Percentiles rank a stretch among this genome's conserved stretches.
These are phyloP conservation scores for Parsonsia alboflavescens DNA, from an alignment of 257 asterid species.

Conservation along the genomic window DNA sequence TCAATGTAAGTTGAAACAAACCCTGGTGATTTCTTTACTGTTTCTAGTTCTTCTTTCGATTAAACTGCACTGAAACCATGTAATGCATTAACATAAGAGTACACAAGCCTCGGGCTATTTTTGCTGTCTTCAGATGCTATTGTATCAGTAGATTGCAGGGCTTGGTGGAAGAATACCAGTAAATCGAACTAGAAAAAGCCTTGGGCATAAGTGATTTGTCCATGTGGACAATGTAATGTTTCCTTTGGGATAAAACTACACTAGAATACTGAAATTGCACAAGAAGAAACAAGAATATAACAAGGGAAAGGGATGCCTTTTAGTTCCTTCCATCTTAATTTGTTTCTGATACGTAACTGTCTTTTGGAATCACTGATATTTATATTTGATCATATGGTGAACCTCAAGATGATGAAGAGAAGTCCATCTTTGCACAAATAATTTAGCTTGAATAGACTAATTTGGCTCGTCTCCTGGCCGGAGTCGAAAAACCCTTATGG, in stretches of 20 bases:
- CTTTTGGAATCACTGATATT: not conserved
- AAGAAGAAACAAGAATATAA: not conserved
- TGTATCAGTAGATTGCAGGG: constrained; percentile 14
- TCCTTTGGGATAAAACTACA: not conserved
- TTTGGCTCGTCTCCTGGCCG: too few relatives aligned
- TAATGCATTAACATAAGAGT: constrained; percentile 37
- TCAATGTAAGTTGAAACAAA: constrained; percentile 35
- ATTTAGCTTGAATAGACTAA: too few relatives aligned
- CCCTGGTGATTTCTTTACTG: constrained; percentile 28
- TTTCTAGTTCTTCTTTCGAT: constrained; percentile 27
- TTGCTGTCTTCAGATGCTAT: not conserved
- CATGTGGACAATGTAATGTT: not conserved
- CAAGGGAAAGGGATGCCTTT: not conserved
- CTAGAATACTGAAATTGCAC: not conserved
- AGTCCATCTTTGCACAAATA: too few relatives aligned
- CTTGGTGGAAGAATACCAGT: constrained; percentile 10
- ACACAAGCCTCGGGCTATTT: not conserved
- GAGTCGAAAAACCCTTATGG: too few relatives aligned
- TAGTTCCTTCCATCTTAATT: not conserved
- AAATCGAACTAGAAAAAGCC: not conserved
- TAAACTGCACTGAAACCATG: constrained; percentile 41
- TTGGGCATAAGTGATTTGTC: constrained; percentile 14
- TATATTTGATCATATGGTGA: not conserved
- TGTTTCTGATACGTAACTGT: not conserved
- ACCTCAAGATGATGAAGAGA: too few relatives aligned